Evolutionary conservation across 2,329 filamentous ascomycete species (phyloP), one percentile per base, ranked within the genome.

Genomic region (Stemphylium beticola): DNA sequence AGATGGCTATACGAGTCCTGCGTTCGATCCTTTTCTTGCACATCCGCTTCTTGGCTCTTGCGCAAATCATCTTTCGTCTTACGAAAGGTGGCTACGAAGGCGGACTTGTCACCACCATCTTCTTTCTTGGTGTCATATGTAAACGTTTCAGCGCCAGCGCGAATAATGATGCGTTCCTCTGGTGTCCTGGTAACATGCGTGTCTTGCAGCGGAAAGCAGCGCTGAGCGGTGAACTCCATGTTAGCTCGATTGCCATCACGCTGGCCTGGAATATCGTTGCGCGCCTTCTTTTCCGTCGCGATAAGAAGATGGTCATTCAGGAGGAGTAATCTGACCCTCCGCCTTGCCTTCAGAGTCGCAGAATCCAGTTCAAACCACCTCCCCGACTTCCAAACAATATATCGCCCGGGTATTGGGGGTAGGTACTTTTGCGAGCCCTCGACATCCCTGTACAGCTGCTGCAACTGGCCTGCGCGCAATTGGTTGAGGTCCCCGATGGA

Each of bases 391-490:
- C 96, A 88, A 2, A 98, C 86, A 40, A 99, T 92, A 73, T 97
- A 96, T 34, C 95, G 88, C n/a, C 93, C 93, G 17, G 90, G 87
- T 17, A 92, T 84, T 49, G 93, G 95, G 12, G 95, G 95, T 10
- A 99, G 80, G 69, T 96, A 99, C 74, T 98, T 98, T 70, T 99
- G 95, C 9, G 93, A 96, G 1, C 93, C 93, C 74, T 98, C 95
- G n/a, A 99, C 91, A 38, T 90, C 91, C 78, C 97, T 98, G 86
- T 95, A 99, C 40, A 99, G 79, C 20, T 92, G 88, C 76, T 96
- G 86, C 32, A 89, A 74, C 63, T 89, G 87, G 2, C 83, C 82
- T 60, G 82, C 87, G 83, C 87, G 88, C 76, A 89, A 82, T 31
- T 85, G 87, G 66, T 89, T 87, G 10, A 89, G 76, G 64, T 89